phyloP scores from a whole-genome alignment of 169 alveolate species.

The Cryptosporidium muris region DNA sequence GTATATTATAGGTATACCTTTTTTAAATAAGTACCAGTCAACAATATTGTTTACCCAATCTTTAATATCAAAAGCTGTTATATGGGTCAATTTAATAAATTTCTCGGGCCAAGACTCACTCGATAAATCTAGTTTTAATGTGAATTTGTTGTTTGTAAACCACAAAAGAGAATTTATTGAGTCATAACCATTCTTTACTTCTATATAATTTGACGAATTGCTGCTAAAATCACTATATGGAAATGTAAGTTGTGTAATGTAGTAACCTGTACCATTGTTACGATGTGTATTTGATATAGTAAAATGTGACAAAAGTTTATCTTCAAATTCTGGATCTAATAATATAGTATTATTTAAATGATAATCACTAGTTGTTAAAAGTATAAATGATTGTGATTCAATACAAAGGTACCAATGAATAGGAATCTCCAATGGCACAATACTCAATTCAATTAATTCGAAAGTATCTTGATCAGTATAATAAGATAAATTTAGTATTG shows the following conservation, averaged over 20 bases:
- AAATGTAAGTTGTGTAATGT: too few relatives aligned
- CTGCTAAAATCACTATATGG: too few relatives aligned
- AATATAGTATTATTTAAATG: too few relatives aligned
- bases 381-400: too few relatives aligned
- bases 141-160: not conserved
- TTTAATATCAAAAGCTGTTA: slow-evolving; percentile 27
- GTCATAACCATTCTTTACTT: not conserved
- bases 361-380: too few relatives aligned
- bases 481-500: not conserved
- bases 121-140: too few relatives aligned
- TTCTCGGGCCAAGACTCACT: too few relatives aligned
- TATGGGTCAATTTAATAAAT: not conserved
- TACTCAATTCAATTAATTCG: not conserved
- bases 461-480: not conserved
- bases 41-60: slow-evolving; percentile 16
- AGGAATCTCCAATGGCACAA: slow-evolving; percentile 4
- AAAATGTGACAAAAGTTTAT: too few relatives aligned
- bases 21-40: slow-evolving; percentile 13
- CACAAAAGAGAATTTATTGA: slow-evolving; percentile 18
- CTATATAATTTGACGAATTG: not conserved
- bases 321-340: too few relatives aligned
- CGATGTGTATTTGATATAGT: too few relatives aligned
- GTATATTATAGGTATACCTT: slow-evolving; percentile 5
- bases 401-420: slow-evolving; percentile 18
- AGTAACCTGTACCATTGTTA: too few relatives aligned